These are phyloP conservation scores for Fusarium neocosmosporiellum DNA, from an alignment of 2,329 filamentous ascomycete genomes.

Conservation along the genomic window DNA sequence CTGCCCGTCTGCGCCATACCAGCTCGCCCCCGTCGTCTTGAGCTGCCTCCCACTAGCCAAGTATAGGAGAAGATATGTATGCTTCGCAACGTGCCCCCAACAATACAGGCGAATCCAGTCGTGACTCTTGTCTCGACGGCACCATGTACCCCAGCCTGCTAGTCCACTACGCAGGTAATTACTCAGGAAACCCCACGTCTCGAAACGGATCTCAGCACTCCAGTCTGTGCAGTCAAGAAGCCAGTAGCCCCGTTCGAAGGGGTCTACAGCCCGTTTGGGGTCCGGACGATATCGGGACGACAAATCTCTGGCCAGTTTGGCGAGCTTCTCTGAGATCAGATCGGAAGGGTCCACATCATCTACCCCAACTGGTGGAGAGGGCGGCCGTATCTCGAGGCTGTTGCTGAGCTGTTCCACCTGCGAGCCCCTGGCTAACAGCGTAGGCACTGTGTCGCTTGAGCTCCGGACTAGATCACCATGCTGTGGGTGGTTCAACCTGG, in stretches of 20 bases:
- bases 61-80: conserved; percentile 81
- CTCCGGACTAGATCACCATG: conserved; percentile 42
- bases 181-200: conserved; percentile 71
- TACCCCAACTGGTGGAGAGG: conserved; percentile 63
- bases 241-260: conserved; percentile 85
- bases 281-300: conserved; percentile 64
- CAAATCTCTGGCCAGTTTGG: conserved; percentile 61
- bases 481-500: conserved; percentile 26
- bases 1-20: conserved; percentile 73
- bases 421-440: conserved; percentile 19
- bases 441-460: conserved; percentile 45
- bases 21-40: conserved; percentile 67
- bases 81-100: conserved; percentile 78
- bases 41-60: conserved; percentile 75
- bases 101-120: conserved; percentile 75
- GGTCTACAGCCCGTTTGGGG: conserved; percentile 48
- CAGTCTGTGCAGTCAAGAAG: conserved; percentile 68
- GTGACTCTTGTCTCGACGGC: conserved; percentile 54
- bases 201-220: conserved; percentile 58
- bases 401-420: conserved; percentile 38
- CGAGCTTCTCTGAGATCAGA: conserved; percentile 69
- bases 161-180: conserved; percentile 68
- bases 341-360: conserved; percentile 58
- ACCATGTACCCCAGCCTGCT: conserved; percentile 76
- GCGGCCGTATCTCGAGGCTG: conserved; percentile 63